These are phyloP conservation scores for Xylariaceae sp. DNA, from an alignment of 2,329 filamentous ascomycete species.

Conservation along the genomic window DNA sequence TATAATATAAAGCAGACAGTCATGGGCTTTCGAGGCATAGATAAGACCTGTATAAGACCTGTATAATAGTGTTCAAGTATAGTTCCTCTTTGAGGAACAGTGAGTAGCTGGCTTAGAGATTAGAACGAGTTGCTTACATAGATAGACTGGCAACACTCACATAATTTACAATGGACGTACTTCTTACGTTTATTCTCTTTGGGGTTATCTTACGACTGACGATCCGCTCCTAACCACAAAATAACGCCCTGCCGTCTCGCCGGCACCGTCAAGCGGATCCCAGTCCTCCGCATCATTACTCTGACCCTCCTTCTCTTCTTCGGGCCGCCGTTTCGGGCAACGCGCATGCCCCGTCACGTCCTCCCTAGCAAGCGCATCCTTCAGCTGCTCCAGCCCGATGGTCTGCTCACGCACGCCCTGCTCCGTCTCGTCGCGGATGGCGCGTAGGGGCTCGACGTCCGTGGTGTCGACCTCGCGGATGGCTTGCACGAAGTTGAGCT, in stretches of 20 bases:
- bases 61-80: background rate
- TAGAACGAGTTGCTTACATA: background rate
- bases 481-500: constrained; percentile 88
- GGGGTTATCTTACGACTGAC: background rate
- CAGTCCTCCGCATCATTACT: constrained; percentile 61
- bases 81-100: background rate
- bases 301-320: constrained; percentile 3
- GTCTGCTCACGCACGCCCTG: constrained; percentile 57
- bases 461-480: constrained; percentile 79
- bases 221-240: constrained; percentile 72
- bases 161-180: background rate
- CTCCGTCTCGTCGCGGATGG: constrained; percentile 78
- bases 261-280: constrained; percentile 69
- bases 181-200: constrained; percentile 5
- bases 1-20: background rate
- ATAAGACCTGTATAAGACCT: background rate
- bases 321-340: constrained; percentile 17
- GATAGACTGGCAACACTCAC: constrained; percentile 3
- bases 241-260: constrained; percentile 68
- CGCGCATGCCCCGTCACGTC: constrained; percentile 58
- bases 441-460: constrained; percentile 71
- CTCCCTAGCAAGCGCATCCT: constrained; percentile 61
- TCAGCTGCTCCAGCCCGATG: constrained; percentile 60
- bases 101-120: background rate
- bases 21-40: background rate